These are phyloP conservation scores for Sporothrix pallida DNA, from an alignment of 2,329 filamentous ascomycete species.

Conservation along the genomic window DNA sequence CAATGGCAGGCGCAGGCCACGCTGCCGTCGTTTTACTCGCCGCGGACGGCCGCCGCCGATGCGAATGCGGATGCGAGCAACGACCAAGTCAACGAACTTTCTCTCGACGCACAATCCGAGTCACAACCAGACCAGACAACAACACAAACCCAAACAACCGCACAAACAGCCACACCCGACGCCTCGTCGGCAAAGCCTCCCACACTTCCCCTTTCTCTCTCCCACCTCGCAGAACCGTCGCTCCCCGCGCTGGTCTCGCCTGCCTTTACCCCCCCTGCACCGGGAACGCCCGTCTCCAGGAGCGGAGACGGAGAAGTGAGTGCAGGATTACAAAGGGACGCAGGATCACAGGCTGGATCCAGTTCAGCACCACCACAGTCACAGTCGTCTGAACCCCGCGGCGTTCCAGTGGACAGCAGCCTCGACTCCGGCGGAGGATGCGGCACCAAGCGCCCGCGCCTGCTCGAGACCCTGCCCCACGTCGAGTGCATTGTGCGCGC, in stretches of 20 bases:
- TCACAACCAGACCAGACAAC: not conserved
- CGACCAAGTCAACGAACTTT: constrained; percentile 35
- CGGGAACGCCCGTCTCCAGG: not conserved
- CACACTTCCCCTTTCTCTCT: not conserved
- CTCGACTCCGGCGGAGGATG: constrained; percentile 61
- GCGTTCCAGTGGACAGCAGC: constrained; percentile 66
- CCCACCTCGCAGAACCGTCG: not conserved
- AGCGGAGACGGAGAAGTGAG: not conserved
- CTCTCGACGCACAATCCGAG: not conserved
- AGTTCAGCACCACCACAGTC: not conserved
- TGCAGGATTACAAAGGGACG: too few relatives aligned
- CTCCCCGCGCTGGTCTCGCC: constrained; percentile 32
- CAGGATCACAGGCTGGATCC: too few relatives aligned
- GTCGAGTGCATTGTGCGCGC: constrained; percentile 96
- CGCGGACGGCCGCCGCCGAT: constrained; percentile 35
- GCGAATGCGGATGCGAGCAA: constrained; percentile 16
- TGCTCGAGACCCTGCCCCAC: constrained; percentile 76
- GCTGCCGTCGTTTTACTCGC: constrained; percentile 38
- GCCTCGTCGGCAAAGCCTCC: too few relatives aligned
- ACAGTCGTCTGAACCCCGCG: constrained; percentile 50
- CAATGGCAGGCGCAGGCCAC: not conserved
- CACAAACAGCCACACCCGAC: not conserved
- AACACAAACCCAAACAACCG: not conserved
- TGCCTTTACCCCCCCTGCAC: constrained; percentile 21
- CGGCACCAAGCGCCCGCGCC: constrained; percentile 68